Evolutionary conservation across 2,329 filamentous ascomycete genomes (phyloP), one percentile per base, ranked within the genome.

Genomic region (Eutypella sp.): DNA sequence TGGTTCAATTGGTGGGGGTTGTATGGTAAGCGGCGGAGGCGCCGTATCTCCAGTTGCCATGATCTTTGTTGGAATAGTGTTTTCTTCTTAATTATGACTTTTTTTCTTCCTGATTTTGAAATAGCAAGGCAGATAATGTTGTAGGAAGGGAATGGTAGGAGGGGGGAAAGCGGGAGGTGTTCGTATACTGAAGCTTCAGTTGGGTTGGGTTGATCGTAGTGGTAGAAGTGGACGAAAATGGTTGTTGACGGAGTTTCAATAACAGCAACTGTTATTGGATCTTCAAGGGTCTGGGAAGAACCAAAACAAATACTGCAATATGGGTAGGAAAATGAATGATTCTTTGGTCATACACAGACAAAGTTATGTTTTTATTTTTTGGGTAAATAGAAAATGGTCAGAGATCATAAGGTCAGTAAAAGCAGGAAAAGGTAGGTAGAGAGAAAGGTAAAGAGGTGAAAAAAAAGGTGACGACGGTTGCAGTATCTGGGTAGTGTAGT

Each of bases 1-100:
- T 41, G 67, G 60, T 48, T 71, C 66, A 52, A 69, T 67, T 48
- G 62, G 61, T 42, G 76, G 72, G 50, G 75, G 71, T 57, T 73
- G 71, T 54, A 73, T 72, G 57, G 70, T 67, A 56, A 71, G 67
- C 61, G 71, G 67, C 56, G 75, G 68, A 57, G 72, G 72, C 60
- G 73, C 72, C 55, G 67, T 66, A 51, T 69, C 68, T 61, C 63
- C 65, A 40, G 75, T 73, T 58, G 76, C 75, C 77, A 82, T 82
- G 43, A 54, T 54, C 20, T 22, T n/a, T 37, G 47, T 34, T 36
- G 11, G 36, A 16, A n/a, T 39, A 15, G 20, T 6, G 19, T 3
- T 11, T 22, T 39, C 36, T 39, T 39, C 19, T 24, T 23, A 22
- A n/a, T 39, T 39, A 7, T n/a, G 20, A 11, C 15, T 33, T 33